Evolutionary conservation across 2,329 filamentous ascomycete genomes (phyloP), one percentile per base, ranked within the genome.

Genomic region (Ceratocystis papillata): DNA sequence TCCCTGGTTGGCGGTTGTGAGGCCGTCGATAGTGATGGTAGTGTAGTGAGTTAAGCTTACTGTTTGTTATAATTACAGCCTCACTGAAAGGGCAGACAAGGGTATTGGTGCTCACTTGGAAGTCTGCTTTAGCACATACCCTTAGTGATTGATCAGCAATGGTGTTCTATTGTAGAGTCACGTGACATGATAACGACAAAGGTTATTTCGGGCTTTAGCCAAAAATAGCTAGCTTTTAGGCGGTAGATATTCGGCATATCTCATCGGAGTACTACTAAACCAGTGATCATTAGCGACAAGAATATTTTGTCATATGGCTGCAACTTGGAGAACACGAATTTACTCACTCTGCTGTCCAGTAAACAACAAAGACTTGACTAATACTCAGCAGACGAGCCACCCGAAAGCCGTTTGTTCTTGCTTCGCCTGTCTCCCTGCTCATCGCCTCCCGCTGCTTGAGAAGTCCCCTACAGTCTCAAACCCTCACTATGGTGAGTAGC

Each of bases 401-500:
- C 25, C 28, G 25, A 59, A 25, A 59, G 53, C 28, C 53, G 17
- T 4, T 12, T 30, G 25, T 20, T 28, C 33, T 6, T 33, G 12
- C 2, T 59, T 12, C 33, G 6, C 17, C 53, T 15, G 53, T 3
- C 25, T 33, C 22, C 28, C 17, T 30, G 12, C 53, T 33, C 25
- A 25, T 28, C 2, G n/a, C 53, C 28, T 30, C 28, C 17, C 6
- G 28, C 53, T 59, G 25, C 25, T 59, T 30, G 53, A 33, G 28
- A 57, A 12, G 48, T n/a, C 48, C 20, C 45, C 45, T 20, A 20
- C 53, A 17, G 53, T 37, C 8, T 37, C 53, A 6, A 41, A 20
- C 53, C 12, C 25, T 55, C 59, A 66, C 57, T 37, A 66, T 66
- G 65, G 65, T 66, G 53, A 66, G 65, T 44, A 55, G 22, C n/a